These are phyloP conservation scores for Panellus pusillus DNA, from an alignment of 768 basidiomycete genomes.

Conservation along the genomic window DNA sequence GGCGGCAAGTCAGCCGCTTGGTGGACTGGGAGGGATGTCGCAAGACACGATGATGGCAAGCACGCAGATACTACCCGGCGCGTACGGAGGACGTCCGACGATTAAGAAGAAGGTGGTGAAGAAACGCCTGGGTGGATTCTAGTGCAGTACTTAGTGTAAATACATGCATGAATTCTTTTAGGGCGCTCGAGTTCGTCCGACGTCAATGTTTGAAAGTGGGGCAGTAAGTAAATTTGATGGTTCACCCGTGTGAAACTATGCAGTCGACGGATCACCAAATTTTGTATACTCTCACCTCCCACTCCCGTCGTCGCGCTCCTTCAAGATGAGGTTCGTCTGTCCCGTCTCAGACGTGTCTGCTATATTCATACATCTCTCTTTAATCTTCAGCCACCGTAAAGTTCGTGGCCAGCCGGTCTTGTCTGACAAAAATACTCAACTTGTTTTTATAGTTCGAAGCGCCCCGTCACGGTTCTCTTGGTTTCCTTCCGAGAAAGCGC, in stretches of 20 bases:
- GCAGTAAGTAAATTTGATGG: no score
- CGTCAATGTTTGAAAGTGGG: no score
- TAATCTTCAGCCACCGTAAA: slow-evolving; percentile 75
- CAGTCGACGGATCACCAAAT: no score
- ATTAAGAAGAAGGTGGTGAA: slow-evolving; percentile 59
- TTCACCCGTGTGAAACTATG: no score
- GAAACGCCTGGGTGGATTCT: slow-evolving; percentile 79
- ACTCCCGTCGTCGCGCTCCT: slow-evolving; percentile 39
- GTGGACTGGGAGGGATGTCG: slow-evolving; percentile 20
- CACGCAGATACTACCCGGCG: slow-evolving; percentile 73
- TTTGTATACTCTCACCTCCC: neutral
- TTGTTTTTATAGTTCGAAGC: slow-evolving; percentile 80
- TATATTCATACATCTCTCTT: slow-evolving; percentile 12
- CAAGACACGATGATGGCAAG: slow-evolving; percentile 51
- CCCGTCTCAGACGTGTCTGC: slow-evolving; percentile 6
- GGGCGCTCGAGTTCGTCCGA: no score
- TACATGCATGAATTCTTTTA: no score
- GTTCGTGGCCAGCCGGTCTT: slow-evolving; percentile 38
- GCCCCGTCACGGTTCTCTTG: slow-evolving; percentile 96
- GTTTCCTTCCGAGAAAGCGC: slow-evolving; percentile 96
- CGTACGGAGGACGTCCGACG: slow-evolving; percentile 61
- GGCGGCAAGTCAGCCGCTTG: slow-evolving; percentile 17
- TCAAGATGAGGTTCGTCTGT: slow-evolving; percentile 64
- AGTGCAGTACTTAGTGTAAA: neutral
- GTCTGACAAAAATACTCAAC: slow-evolving; percentile 24